Conservation (phyloP, 768 basidiomycete genomes). For the Crassisporium funariophilum region DNA sequence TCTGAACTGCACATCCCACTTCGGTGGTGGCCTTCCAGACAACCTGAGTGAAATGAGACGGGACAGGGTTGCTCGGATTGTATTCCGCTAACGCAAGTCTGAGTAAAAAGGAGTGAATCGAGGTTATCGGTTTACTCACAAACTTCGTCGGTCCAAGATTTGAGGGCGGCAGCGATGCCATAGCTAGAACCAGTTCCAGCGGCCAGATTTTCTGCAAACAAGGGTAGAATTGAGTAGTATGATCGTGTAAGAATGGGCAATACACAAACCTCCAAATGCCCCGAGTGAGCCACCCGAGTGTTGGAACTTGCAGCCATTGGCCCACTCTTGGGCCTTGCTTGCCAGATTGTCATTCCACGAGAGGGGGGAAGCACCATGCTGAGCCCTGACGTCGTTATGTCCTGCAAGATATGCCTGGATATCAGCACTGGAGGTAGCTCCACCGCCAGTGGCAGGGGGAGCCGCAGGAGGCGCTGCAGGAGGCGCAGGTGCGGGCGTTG, state of each 20-base stretch:
- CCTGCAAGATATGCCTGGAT: conserved; percentile 52
- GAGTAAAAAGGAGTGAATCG: not conserved
- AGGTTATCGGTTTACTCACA: conserved; percentile 41
- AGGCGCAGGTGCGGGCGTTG: conserved; percentile 10
- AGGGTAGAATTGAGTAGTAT: not conserved
- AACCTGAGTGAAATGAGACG: conserved; percentile 76
- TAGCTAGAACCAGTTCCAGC: conserved; percentile 64
- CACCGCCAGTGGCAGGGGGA: conserved; percentile 14
- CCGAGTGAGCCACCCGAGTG: conserved; percentile 73
- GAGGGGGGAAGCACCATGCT: conserved; percentile 64
- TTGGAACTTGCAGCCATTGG: conserved; percentile 63
- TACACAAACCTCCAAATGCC: conserved; percentile 55
- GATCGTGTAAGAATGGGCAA: not conserved
- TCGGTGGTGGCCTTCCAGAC: conserved; percentile 72
- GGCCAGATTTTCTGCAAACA: conserved; percentile 65
- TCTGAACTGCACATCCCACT: conserved; percentile 62
- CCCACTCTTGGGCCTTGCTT: conserved; percentile 69
- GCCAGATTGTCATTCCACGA: conserved; percentile 67
- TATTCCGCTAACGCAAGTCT: conserved; percentile 47
- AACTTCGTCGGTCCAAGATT: conserved; percentile 69
- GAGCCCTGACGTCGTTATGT: conserved; percentile 64
- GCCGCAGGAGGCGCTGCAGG: conserved; percentile 17
- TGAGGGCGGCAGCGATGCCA: conserved; percentile 50
- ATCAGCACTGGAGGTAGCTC: conserved; percentile 41
- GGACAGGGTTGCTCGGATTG: conserved; percentile 52